Conservation (phyloP, 1,139 yeast species). For the Suhomyces anneliseae region DNA sequence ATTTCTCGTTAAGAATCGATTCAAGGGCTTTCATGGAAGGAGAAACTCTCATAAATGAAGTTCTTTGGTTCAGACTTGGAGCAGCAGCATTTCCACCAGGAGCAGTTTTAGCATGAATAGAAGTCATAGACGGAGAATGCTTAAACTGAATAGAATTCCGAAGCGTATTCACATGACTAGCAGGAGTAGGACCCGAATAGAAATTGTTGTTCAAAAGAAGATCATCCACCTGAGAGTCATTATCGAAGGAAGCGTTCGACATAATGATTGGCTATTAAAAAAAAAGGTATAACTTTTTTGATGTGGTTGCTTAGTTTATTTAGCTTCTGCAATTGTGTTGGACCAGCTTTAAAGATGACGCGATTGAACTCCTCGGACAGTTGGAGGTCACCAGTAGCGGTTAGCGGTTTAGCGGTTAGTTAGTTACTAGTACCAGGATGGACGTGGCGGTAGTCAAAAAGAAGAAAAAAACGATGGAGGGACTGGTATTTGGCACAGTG, state of each 20-base stretch:
- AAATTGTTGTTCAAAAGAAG: slow-evolving; percentile 18
- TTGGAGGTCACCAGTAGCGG: too few species aligned
- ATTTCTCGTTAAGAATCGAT: slow-evolving; percentile 39
- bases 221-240: slow-evolving; percentile 11
- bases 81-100: not conserved
- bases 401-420: too few species aligned
- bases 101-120: slow-evolving; percentile 16
- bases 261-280: not conserved
- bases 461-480: too few species aligned
- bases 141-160: slow-evolving; percentile 52
- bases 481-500: too few species aligned
- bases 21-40: slow-evolving; percentile 59
- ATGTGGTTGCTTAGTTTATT: too few species aligned
- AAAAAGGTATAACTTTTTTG: too few species aligned
- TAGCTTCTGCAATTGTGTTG: too few species aligned
- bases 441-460: too few species aligned
- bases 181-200: slow-evolving; percentile 30
- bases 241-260: slow-evolving; percentile 2
- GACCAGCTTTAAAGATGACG: too few species aligned
- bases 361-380: too few species aligned
- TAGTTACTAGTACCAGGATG: too few species aligned
- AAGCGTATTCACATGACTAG: slow-evolving; percentile 47
- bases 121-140: slow-evolving; percentile 37
- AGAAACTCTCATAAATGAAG: slow-evolving; percentile 51
- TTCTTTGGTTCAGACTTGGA: slow-evolving; percentile 16